Conservation (phyloP, 139 green algal genomes). For the Pleodorina starrii region DNA sequence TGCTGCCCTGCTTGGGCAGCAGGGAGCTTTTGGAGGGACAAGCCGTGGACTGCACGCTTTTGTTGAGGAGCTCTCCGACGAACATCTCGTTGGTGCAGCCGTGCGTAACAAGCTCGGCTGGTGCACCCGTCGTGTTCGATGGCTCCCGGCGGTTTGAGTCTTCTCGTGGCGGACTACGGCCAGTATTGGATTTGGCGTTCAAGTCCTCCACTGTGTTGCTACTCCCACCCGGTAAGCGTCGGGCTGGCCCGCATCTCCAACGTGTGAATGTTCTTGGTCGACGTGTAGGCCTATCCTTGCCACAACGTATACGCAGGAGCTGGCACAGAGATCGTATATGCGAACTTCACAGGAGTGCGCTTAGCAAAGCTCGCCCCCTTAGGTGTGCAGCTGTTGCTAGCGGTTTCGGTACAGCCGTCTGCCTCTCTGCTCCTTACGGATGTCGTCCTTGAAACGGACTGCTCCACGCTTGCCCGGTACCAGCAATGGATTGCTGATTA, state of each 20-base stretch:
- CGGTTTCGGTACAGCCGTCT: neutral
- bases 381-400: neutral
- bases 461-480: neutral
- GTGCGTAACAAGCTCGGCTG: neutral
- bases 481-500: neutral
- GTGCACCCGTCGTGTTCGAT: neutral
- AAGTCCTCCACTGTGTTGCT: neutral
- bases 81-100: neutral
- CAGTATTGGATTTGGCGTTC: neutral
- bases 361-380: neutral
- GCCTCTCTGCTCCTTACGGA: neutral
- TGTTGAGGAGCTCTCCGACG: neutral
- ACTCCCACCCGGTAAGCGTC: neutral
- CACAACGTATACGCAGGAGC: neutral
- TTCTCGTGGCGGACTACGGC: neutral
- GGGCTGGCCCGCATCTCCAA: neutral
- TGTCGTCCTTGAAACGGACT: slow-evolving; percentile 33
- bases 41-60: neutral
- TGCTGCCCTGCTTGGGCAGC: neutral
- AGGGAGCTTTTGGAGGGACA: neutral
- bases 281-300: neutral
- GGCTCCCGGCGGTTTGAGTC: neutral
- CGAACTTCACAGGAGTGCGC: slow-evolving; percentile 14
- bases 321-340: neutral
- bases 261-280: too few species aligned